Evolutionary conservation across 2,329 filamentous ascomycete genomes (phyloP).

Genomic region (Diaporthe citriasiana): DNA sequence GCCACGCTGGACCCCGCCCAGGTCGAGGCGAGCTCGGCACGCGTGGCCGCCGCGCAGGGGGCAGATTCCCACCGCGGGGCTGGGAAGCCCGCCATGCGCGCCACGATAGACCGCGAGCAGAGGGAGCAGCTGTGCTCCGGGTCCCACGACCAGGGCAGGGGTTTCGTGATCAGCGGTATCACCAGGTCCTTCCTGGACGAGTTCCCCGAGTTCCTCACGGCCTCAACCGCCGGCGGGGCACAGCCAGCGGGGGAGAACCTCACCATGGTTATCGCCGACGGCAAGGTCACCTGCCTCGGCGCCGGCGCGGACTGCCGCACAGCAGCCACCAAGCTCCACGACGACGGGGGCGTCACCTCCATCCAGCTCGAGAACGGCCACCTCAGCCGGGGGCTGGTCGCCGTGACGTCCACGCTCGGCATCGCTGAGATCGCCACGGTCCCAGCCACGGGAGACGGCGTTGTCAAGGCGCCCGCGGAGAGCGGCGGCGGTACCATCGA

Average conservation of each 20-base stretch:
- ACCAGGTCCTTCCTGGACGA: constrained; percentile 52
- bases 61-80: constrained; percentile 3
- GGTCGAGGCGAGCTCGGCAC: constrained; percentile 49
- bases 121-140: constrained; percentile 48
- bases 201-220: constrained; percentile 36
- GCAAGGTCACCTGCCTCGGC: constrained; percentile 57
- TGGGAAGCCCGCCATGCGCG: constrained; percentile 47
- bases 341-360: constrained; percentile 44
- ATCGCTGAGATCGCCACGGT: constrained; percentile 64
- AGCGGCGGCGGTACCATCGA: constrained; percentile 48
- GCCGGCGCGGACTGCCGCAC: constrained; percentile 49
- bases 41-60: constrained; percentile 23
- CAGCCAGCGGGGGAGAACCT: constrained; percentile 44
- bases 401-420: constrained; percentile 62
- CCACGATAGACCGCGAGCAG: constrained; percentile 44
- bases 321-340: constrained; percentile 45
- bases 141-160: constrained; percentile 44
- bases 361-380: constrained; percentile 61
- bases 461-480: constrained; percentile 47
- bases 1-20: constrained; percentile 52
- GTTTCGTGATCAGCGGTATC: constrained; percentile 56
- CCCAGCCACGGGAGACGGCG: constrained; percentile 62
- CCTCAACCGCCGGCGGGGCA: background rate
- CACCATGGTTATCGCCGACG: constrained; percentile 57
- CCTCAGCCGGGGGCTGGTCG: constrained; percentile 63